These are phyloP conservation scores for Plasmodium chabaudi DNA, from an alignment of 169 alveolate genomes.

Conservation along the genomic window DNA sequence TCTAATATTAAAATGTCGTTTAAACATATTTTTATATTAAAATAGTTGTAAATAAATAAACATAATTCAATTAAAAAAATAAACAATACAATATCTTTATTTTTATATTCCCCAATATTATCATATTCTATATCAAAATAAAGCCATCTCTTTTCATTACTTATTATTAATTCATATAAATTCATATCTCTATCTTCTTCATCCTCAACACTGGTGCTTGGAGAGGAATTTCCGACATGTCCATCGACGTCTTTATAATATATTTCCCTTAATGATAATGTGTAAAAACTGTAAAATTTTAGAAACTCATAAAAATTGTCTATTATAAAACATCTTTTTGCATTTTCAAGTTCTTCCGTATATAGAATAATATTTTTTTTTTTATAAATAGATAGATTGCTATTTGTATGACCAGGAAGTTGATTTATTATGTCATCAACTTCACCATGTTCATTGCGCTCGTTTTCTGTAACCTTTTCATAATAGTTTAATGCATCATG, in stretches of 20 bases:
- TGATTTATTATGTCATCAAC: not conserved
- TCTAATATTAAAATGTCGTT: slow-evolving; percentile 66
- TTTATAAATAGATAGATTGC: not conserved
- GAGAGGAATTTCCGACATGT: too few relatives aligned
- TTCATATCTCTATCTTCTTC: slow-evolving; percentile 26
- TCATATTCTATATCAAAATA: slow-evolving; percentile 74
- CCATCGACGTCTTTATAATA: not conserved
- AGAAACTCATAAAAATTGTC: slow-evolving; percentile 42
- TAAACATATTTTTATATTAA: slow-evolving; percentile 61
- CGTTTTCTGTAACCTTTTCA: not conserved
- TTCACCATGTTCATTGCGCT: not conserved
- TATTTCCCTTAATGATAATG: slow-evolving; percentile 39
- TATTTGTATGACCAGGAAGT: too few relatives aligned
- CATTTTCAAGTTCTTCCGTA: slow-evolving; percentile 70
- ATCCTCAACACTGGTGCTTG: not conserved
- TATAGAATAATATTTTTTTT: slow-evolving; percentile 32
- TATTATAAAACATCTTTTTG: slow-evolving; percentile 63
- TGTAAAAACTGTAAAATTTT: slow-evolving; percentile 51
- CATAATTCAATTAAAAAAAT: slow-evolving; percentile 68
- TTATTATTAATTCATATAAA: slow-evolving; percentile 56
- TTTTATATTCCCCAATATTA: slow-evolving; percentile 9
- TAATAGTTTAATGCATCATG: slow-evolving; percentile 68
- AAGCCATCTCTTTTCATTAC: slow-evolving; percentile 72
- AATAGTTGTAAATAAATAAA: slow-evolving; percentile 27
- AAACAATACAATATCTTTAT: slow-evolving; percentile 49